These are phyloP conservation scores for Pythium scleroteichum DNA, from an alignment of 352 stramenopile genomes.

Conservation along the genomic window DNA sequence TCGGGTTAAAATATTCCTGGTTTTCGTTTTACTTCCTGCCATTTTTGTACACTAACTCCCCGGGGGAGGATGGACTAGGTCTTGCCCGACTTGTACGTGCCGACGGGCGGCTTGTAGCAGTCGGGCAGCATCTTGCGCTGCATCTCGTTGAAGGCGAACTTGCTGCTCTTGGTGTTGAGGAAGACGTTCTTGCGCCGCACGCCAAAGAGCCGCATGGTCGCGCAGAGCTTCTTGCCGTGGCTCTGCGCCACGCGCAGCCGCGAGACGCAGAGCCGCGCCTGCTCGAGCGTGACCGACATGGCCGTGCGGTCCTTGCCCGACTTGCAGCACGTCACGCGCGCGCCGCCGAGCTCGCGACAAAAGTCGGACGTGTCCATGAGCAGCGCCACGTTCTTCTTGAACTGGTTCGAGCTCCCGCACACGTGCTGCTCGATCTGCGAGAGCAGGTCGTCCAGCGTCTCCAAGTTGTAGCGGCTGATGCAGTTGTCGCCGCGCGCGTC, in stretches of 20 bases:
- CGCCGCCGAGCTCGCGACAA: constrained; percentile 85
- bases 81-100: constrained; percentile 86
- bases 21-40: no score
- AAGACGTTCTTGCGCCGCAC: constrained; percentile 83
- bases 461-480: constrained; percentile 37
- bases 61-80: constrained; percentile 36
- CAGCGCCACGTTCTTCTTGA: constrained; percentile 82
- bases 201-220: constrained; percentile 75
- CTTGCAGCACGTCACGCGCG: constrained; percentile 96
- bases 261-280: constrained; percentile 65
- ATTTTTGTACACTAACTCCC: not conserved
- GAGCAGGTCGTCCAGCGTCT: constrained; percentile 66
- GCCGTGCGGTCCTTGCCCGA: constrained; percentile 97
- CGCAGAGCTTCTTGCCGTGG: constrained; percentile 44
- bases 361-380: constrained; percentile 85
- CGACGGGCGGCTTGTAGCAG: constrained; percentile 79
- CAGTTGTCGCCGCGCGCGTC: constrained; percentile 5
- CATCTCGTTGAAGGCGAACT: constrained; percentile 89
- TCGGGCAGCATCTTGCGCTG: constrained; percentile 85
- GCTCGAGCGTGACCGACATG: constrained; percentile 97
- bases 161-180: constrained; percentile 81
- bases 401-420: constrained; percentile 59
- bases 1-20: no score
- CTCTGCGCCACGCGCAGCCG: constrained; percentile 60
- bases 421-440: constrained; percentile 77